A percentile compares a stretch with the other conserved stretches of the same genome.
Conservation (phyloP, 176 grass and related monocot genomes). For the Poa annua region DNA sequence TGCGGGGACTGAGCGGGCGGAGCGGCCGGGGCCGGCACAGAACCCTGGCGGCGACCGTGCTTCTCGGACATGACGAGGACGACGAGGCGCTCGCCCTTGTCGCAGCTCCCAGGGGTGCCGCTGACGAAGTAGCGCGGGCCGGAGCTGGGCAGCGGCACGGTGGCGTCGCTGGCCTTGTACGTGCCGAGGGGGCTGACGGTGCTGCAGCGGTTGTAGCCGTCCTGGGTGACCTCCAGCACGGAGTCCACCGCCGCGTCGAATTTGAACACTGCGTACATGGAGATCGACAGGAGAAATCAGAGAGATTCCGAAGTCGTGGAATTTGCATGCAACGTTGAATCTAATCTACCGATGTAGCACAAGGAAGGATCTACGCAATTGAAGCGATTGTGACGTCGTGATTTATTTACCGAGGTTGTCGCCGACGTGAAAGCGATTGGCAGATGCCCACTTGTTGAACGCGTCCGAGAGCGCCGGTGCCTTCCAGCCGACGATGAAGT, state of each 20-base stretch:
- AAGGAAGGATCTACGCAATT: background rate
- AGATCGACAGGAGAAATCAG: background rate
- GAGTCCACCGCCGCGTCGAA: constrained; percentile 37
- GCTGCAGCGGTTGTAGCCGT: constrained; percentile 51
- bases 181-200: constrained; percentile 45
- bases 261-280: constrained; percentile 45
- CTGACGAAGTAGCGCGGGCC: constrained; percentile 58
- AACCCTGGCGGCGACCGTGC: constrained; percentile 19
- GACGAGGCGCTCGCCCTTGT: constrained; percentile 56
- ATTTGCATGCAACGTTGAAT: background rate
- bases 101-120: constrained; percentile 47
- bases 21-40: constrained; percentile 24
- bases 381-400: background rate
- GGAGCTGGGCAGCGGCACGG: constrained; percentile 50
- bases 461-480: constrained; percentile 32
- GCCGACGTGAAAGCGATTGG: constrained; percentile 42
- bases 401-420: constrained; percentile 44
- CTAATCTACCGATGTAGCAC: too few species aligned
- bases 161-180: constrained; percentile 46
- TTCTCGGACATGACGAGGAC: constrained; percentile 66
- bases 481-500: constrained; percentile 45
- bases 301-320: background rate
- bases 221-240: constrained; percentile 47
- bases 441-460: constrained; percentile 38
- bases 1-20: constrained; percentile 32